Evolutionary conservation across 805 yeast species (phyloP), one percentile per base, ranked within the genome.

Genomic region (Spathaspora gorwiae): DNA sequence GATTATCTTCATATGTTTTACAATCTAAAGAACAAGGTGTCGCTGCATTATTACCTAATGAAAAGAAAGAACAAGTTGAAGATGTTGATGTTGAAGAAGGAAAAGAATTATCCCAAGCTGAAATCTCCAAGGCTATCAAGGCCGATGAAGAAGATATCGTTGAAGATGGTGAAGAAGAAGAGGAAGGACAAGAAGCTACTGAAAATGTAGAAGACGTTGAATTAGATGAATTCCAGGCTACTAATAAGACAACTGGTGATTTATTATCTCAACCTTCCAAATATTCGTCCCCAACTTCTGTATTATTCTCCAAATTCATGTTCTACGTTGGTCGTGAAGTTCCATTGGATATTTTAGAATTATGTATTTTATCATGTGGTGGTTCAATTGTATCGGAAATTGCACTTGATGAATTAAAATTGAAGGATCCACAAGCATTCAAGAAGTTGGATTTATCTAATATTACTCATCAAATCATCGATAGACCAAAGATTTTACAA

Each of bases 261-360:
- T 55, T 74, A 43, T 76, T 90, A 56, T 69, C 70, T 40, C 97
- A 90, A 69, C 98, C 76, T 13, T 60, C 70, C 15, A 60, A 63
- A 51, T 68, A 47, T 47, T 79, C 76, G 15, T 79, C 84, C 40
- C 77, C 84, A 39, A 69, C 78, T n/a, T 76, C 88, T 10, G 72
- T 75, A 33, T 69, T 94, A 42, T 87, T 92, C 59, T 73, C 84
- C 37, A 78, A 79, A 45, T 86, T 90, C 62, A 79, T 84, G 5
- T 92, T 94, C 66, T 94, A 70, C 61, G 79, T 94, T 47, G 96
- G 97, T 44, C 86, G 99, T 67, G 99, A 94, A 72, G 98, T 94
- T 35, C 88, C 98, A 26, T 72, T 90, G 50, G 98, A 94, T 56
- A 80, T 90, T 53, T 72, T 92, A 53, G 98, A 94, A 70, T 87